Conservation (phyloP, 345 rosid genomes). For the Brassica nigra region DNA sequence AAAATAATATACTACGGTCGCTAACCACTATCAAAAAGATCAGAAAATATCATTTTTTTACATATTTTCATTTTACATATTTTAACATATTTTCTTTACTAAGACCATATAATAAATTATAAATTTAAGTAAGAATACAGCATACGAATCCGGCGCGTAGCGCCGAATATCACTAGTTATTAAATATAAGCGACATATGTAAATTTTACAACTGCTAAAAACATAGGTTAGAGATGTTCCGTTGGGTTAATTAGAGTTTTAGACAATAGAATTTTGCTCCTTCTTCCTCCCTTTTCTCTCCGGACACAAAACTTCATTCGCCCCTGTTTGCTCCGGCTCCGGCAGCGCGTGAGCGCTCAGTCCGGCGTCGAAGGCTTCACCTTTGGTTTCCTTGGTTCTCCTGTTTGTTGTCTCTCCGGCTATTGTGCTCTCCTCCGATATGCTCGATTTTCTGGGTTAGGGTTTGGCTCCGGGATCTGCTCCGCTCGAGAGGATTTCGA, state of each 20-base stretch:
- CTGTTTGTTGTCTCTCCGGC: not conserved
- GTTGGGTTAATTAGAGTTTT: not conserved
- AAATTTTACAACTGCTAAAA: not conserved
- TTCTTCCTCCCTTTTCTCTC: not conserved
- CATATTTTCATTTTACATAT: too few species aligned
- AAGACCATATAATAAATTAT: too few species aligned
- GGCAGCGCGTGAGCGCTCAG: not conserved
- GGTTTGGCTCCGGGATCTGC: not conserved
- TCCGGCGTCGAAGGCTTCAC: not conserved
- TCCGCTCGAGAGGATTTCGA: not conserved
- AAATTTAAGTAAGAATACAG: too few species aligned
- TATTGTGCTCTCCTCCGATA: not conserved
- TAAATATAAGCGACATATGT: not conserved
- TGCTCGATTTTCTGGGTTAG: not conserved
- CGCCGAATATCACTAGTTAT: too few species aligned
- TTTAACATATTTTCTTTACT: too few species aligned
- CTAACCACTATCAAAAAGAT: too few species aligned
- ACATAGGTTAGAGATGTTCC: conserved; percentile 1
- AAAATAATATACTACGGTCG: too few species aligned
- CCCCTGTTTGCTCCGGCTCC: not conserved
- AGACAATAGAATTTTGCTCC: conserved; percentile 10
- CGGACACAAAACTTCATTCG: not conserved
- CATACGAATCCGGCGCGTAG: too few species aligned
- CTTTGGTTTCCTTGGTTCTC: not conserved
- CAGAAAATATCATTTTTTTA: too few species aligned